Percentiles rank a stretch among this genome's conserved stretches.
Evolutionary conservation across 225 moss, liverwort and hornwort species (phyloP).

Genomic region (Marchantia paleacea): DNA sequence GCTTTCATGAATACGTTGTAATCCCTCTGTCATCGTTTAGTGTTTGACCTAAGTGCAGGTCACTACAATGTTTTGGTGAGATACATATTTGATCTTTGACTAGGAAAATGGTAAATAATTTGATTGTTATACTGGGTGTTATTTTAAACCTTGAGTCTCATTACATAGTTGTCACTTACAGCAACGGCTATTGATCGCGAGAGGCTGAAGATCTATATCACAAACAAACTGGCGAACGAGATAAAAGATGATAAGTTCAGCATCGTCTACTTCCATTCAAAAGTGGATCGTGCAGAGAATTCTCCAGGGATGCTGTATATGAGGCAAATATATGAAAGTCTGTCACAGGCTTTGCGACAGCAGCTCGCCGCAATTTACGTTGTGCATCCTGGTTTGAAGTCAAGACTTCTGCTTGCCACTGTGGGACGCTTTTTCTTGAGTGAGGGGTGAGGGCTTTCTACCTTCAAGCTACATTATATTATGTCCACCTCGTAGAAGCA

Average conservation of each 20-base stretch:
- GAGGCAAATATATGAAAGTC: conserved; percentile 68
- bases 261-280: conserved; percentile 76
- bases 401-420: conserved; percentile 69
- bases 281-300: conserved; percentile 69
- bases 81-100: not conserved
- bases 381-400: conserved; percentile 80
- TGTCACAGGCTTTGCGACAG: conserved; percentile 60
- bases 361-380: conserved; percentile 62
- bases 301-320: conserved; percentile 67
- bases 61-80: no score
- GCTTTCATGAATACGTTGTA: no score
- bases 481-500: no score
- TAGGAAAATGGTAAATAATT: not conserved
- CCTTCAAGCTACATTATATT: not conserved
- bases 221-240: conserved; percentile 57
- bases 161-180: conserved; percentile 21
- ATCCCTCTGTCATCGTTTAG: no score
- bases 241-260: conserved; percentile 53
- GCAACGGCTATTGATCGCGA: conserved; percentile 61
- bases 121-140: no score
- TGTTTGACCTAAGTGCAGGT: no score
- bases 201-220: conserved; percentile 57
- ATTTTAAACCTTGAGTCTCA: not conserved
- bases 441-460: conserved; percentile 54
- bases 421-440: conserved; percentile 71